Evolutionary conservation across 2,329 filamentous ascomycete species (phyloP), one percentile per base, ranked within the genome.

Genomic region (Cladorrhinum sp.): DNA sequence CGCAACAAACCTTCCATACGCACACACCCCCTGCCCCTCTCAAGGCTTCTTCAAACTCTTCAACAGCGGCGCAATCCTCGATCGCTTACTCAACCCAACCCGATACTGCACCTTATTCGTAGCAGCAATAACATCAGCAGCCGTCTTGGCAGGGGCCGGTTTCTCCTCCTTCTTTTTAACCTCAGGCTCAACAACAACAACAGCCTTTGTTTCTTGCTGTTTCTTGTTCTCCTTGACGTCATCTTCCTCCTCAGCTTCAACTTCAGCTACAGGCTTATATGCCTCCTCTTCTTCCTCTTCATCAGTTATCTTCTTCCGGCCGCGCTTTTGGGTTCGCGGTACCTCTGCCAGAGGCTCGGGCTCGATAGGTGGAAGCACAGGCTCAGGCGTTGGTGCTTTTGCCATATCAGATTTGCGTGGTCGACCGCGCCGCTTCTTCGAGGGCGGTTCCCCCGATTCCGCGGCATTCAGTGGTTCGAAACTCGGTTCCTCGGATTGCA

Each of bases 81-180:
- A 76, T 66, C 71, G 75, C 69, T 77, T 82, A 72, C 81, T 83
- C 65, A 83, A 69, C 2, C 81, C 81, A 58, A 84, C 80, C 16
- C 81, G 75, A 63, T 79, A 81, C 16, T 76, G 64, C 16, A 79
- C 79, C 62, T 78, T 80, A 48, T 53, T 50, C 48, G 33, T 61
- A 48, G 51, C 30, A 16, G 57, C 42, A 46, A 46, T 53, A 21
- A 24, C 48, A 26, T 61, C 42, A 6, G 39, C 59, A 16, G 66
- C 60, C 52, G 64, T 64, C 12, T 51, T 57, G 6, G 8, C 12
- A 26, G 20, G 5, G 3, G 18, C 46, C 3, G 49, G 21, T 51
- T 57, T 39, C 20, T 46, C 52, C 30, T 58, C 49, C 28, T 63
- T 62, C 33, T 36, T 24, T 39, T 57, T 46, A 18, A 5, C 39